Evolutionary conservation across 1,284 basidiomycete genomes (phyloP), one percentile per base, ranked within the genome.

Genomic region (Leccinum fallax): DNA sequence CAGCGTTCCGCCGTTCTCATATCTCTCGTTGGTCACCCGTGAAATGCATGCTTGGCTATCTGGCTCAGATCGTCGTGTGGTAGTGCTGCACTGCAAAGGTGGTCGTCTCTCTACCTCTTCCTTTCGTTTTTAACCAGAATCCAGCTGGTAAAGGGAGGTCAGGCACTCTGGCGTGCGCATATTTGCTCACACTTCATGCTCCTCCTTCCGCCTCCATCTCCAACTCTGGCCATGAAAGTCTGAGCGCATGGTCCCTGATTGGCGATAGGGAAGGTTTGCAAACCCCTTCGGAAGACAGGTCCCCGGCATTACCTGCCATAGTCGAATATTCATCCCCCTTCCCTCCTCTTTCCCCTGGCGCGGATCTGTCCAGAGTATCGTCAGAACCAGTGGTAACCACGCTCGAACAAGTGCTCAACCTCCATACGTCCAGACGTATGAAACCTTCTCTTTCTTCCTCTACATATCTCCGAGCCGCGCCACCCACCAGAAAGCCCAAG

Each of bases 71-170:
- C 84, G 90, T 8, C 80, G 89, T 53, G 88, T 95, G 15, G 89
- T 87, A 5, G 93, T 95, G 5, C 81, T 96, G 1, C 94, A 97
- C 70, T 97, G 94, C 75, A 96, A 96, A 85, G 92, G 93, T 85
- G 67, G 40, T 65, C 36, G 11, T 52, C 46, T 21, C 55, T 19
- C 34, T 58, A 15, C 24, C 40, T 11, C 51, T 51, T 63, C 19
- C 38, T 34, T 61, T n/a, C 21, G 32, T 63, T 58, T 65, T 46
- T 48, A 30, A 57, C 62, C 53, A 62, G 54, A 57, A 61, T 61
- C 11, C 56, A 92, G 90, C 90, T 62, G 89, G 89, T 1, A 92
- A 94, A 74, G 92, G 92, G 15, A 82, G 92, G 55, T 93, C 91
- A 0, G 93, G 93, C 6, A 94, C 90, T 0, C 82, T 94, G 67